phyloP scores from a whole-genome alignment of 305 asterid genomes.

The Fraxinus sp. region DNA sequence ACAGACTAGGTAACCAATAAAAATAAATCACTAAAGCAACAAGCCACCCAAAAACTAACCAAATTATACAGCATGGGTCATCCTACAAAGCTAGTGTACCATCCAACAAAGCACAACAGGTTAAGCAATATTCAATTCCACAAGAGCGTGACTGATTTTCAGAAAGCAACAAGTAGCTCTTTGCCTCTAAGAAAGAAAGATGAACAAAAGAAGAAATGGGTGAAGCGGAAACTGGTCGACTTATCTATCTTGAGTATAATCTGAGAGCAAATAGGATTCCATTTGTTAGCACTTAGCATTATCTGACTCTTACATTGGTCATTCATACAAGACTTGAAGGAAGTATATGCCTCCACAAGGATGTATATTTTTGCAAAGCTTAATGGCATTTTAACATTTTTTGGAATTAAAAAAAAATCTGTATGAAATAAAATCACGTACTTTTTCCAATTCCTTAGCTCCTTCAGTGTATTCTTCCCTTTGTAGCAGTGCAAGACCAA shows the following conservation, averaged over 20 bases:
- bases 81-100: not conserved
- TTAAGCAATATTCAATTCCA: not conserved
- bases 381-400: not conserved
- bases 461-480: slow-evolving; percentile 67
- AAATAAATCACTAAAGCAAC: not conserved
- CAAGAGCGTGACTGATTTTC: not conserved
- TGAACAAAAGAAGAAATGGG: not conserved
- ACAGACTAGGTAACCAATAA: not conserved
- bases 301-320: not conserved
- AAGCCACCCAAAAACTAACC: not conserved
- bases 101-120: not conserved
- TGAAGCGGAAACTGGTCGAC: not conserved
- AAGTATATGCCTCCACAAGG: not conserved
- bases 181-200: not conserved
- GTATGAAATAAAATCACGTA: slow-evolving; percentile 26
- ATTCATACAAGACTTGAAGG: not conserved
- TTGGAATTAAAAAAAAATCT: not conserved
- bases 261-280: not conserved
- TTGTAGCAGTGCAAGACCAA: slow-evolving; percentile 86
- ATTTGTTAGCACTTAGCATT: not conserved
- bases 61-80: not conserved
- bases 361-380: not conserved
- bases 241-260: not conserved
- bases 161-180: not conserved
- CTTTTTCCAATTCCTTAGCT: slow-evolving; percentile 77